phyloP scores from a whole-genome alignment of 208 protist species.

The Vickermania spadyakhi region DNA sequence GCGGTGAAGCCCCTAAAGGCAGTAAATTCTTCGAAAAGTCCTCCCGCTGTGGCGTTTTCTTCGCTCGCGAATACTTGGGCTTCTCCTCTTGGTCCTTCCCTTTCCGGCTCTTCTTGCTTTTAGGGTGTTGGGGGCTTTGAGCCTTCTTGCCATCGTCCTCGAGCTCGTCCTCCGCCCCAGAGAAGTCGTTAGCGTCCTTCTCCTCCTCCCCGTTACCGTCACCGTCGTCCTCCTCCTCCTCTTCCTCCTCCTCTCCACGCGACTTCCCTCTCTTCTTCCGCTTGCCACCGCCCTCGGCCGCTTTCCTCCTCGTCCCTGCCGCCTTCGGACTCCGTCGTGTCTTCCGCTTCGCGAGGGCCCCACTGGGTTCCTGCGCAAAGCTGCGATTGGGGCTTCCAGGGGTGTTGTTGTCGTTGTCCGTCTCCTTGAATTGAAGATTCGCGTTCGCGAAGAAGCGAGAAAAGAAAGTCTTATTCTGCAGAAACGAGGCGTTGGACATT shows the following conservation, averaged over 20 bases:
- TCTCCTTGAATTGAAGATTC: conserved; percentile 22
- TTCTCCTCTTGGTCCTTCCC: no score
- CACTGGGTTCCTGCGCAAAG: background rate
- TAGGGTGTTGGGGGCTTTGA: no score
- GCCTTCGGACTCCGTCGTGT: no score
- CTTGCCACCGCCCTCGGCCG: background rate
- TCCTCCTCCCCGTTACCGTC: conserved; percentile 9
- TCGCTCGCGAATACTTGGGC: no score
- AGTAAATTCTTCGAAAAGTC: no score
- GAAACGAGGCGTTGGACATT: conserved; percentile 28
- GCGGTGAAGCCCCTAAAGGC: no score
- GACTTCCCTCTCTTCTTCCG: conserved; percentile 3
- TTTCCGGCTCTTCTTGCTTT: no score
- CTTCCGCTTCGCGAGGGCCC: background rate
- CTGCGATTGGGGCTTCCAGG: no score
- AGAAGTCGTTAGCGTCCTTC: conserved; percentile 2
- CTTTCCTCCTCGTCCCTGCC: background rate
- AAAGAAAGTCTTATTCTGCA: conserved; percentile 47
- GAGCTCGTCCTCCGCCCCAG: background rate
- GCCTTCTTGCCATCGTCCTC: background rate
- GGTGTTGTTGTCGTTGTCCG: conserved; percentile 4
- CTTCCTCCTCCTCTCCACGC: background rate
- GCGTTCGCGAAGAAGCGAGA: conserved; percentile 30
- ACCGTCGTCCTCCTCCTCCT: conserved; percentile 12
- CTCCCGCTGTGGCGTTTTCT: no score